Evolutionary conservation across 495 filamentous ascomycete species (phyloP).

Genomic region (Tetracladium marchalianum): DNA sequence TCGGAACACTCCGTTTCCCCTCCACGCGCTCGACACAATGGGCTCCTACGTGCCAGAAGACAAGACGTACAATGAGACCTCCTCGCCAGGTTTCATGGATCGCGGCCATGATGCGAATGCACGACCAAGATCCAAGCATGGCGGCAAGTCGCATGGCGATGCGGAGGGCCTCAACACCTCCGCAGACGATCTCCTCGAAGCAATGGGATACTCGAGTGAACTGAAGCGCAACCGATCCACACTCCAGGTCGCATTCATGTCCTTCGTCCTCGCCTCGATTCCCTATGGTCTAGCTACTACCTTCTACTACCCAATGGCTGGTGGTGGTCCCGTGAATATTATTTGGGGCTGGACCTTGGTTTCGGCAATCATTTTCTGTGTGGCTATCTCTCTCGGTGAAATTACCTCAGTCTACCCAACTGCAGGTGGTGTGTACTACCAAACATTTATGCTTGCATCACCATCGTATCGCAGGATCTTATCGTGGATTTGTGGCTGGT

Average conservation of each 20-base stretch:
- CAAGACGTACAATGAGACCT: too few relatives aligned
- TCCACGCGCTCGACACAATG: too few relatives aligned
- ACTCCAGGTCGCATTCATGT: conserved; percentile 48
- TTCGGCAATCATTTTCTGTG: conserved; percentile 38
- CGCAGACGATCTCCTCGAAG: conserved; percentile 38
- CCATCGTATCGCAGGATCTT: conserved; percentile 29
- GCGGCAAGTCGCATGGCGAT: too few relatives aligned
- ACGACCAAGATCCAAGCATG: too few relatives aligned
- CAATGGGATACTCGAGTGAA: conserved; percentile 44
- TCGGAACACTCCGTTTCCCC: too few relatives aligned
- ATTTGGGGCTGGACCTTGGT: conserved; percentile 53
- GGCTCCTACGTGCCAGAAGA: too few relatives aligned
- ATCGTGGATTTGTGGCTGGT: conserved; percentile 59
- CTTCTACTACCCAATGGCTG: conserved; percentile 55
- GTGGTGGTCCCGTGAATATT: conserved; percentile 54
- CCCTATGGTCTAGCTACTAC: conserved; percentile 65
- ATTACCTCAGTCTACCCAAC: conserved; percentile 48
- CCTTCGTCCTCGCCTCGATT: conserved; percentile 42
- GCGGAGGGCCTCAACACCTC: neutral
- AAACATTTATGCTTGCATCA: conserved; percentile 44
- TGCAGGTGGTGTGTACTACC: conserved; percentile 46
- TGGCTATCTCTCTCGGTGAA: conserved; percentile 42
- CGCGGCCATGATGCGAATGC: too few relatives aligned
- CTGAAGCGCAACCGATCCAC: conserved; percentile 40
- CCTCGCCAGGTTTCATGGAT: too few relatives aligned